Evolutionary conservation across 768 basidiomycete genomes (phyloP).

Genomic region (Hemileccinum impolitum): DNA sequence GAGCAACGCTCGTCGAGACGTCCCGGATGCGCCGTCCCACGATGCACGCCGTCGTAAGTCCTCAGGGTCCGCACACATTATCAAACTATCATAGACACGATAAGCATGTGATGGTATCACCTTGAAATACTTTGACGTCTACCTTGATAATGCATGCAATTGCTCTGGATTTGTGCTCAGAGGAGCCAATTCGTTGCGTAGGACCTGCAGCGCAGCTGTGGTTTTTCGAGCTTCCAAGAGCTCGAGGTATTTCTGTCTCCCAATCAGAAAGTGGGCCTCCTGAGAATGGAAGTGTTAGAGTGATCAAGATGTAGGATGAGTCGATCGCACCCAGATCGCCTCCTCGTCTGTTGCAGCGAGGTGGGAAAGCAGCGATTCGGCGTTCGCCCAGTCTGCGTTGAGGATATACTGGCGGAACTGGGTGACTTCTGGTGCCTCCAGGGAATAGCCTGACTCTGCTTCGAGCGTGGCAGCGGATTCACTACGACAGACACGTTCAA

Average conservation of each 20-base stretch:
- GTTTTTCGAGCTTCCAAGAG: slow-evolving; percentile 78
- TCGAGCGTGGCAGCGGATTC: slow-evolving; percentile 87
- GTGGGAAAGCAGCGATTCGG: slow-evolving; percentile 62
- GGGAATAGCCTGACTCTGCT: slow-evolving; percentile 86
- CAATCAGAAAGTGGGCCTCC: slow-evolving; percentile 85
- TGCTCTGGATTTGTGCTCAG: slow-evolving; percentile 75
- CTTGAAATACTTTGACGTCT: slow-evolving; percentile 20
- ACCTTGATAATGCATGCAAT: slow-evolving; percentile 88
- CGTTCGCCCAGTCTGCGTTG: slow-evolving; percentile 76
- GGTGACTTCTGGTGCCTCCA: slow-evolving; percentile 75
- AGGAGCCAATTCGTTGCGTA: slow-evolving; percentile 87
- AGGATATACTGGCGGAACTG: slow-evolving; percentile 80
- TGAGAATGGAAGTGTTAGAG: slow-evolving; percentile 34
- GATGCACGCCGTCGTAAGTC: slow-evolving; percentile 77
- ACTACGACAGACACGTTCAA: slow-evolving; percentile 39
- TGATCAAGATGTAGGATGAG: slow-evolving; percentile 18
- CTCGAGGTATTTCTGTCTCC: slow-evolving; percentile 95
- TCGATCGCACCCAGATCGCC: slow-evolving; percentile 55
- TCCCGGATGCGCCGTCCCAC: slow-evolving; percentile 88
- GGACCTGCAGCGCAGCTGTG: slow-evolving; percentile 76
- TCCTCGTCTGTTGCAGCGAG: slow-evolving; percentile 71
- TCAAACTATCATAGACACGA: slow-evolving; percentile 49
- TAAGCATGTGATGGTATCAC: slow-evolving; percentile 13
- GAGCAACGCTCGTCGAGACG: slow-evolving; percentile 74
- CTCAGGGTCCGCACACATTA: slow-evolving; percentile 87